Base-by-base conservation (phyloP, 495 filamentous ascomycete genomes). In the Usnea hakonensis region DNA sequence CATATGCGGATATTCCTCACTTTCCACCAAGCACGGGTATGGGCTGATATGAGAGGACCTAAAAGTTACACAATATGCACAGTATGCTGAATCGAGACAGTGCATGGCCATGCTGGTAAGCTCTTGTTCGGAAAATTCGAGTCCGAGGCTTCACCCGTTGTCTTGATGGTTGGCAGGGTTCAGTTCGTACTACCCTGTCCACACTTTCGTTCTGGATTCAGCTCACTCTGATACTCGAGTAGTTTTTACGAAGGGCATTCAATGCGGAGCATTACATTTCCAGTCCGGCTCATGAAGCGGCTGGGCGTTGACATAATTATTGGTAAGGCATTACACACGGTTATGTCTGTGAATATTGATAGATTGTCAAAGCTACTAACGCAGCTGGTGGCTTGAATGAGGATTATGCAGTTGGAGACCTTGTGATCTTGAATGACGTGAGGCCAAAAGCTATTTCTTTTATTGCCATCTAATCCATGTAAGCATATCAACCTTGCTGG, bases 231-330 rank as follows among this genome's bases (percentile, higher is more conserved):
- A 46, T 30, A 17, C 23, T 14, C 55, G 11, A 46, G 64, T 64
- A 91, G 88, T 72, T 91, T 85, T 71, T 91, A 89, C 70, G 88
- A 91, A 74, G 88, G 88, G 14, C 81, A 90, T 72, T 81, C 82
- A 1, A 85, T 91, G 69, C 78, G 87, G 50, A 74, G 77, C 53
- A 78, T 89, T 23, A 87, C 87, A 40, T 88, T 89, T 66, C 86
- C 87, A 21, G 80, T 87, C 28, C 81, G 88, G 30, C 83, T 90
- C 16, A 84, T 90, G 74, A 87, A 84, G 66, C 71, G 83, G 5
- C 72, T 91, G 19, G 88, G 86, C 8, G 77, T 90, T 46, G 74
- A 85, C 58, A 85, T 79, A 2, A 76, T 89, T 58, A 77, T 90
- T 58, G 78, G 85, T 87, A 54, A 36, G 37, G 17, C 19, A 55